These are phyloP conservation scores for Aspergillus affinis DNA, from an alignment of 495 filamentous ascomycete species.

Conservation along the genomic window DNA sequence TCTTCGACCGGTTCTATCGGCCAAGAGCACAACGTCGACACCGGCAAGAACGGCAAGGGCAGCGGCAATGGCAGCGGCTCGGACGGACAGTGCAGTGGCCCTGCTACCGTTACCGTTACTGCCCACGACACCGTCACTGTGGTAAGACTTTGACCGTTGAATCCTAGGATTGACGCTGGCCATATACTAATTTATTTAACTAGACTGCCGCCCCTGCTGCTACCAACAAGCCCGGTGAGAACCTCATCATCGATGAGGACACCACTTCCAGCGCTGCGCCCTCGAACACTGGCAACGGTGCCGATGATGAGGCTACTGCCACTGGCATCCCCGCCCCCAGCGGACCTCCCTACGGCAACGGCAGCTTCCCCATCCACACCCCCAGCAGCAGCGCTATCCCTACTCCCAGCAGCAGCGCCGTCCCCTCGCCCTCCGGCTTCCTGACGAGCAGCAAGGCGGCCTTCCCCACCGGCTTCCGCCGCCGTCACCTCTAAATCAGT, in stretches of 20 bases:
- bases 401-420: conserved; percentile 30
- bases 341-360: conserved; percentile 35
- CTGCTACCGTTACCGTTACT: conserved; percentile 40
- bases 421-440: conserved; percentile 31
- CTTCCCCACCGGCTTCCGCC: conserved; percentile 30
- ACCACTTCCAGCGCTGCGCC: conserved; percentile 18
- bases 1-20: conserved; percentile 15
- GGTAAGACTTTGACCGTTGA: conserved; percentile 27
- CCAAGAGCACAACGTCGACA: not conserved
- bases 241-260: conserved; percentile 14
- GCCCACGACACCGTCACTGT: conserved; percentile 42
- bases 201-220: conserved; percentile 19
- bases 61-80: conserved; percentile 5
- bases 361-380: conserved; percentile 26
- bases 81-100: conserved; percentile 18
- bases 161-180: too few relatives aligned
- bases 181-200: not conserved
- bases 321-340: conserved; percentile 17
- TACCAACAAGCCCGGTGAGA: conserved; percentile 16
- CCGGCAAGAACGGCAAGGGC: not conserved
- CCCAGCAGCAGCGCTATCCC: conserved; percentile 27
- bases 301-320: conserved; percentile 17
- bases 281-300: conserved; percentile 16
- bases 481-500: conserved; percentile 19
- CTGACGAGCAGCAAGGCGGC: conserved; percentile 23